phyloP scores from a whole-genome alignment of 306 rosid genomes.

The Corylus americana region DNA sequence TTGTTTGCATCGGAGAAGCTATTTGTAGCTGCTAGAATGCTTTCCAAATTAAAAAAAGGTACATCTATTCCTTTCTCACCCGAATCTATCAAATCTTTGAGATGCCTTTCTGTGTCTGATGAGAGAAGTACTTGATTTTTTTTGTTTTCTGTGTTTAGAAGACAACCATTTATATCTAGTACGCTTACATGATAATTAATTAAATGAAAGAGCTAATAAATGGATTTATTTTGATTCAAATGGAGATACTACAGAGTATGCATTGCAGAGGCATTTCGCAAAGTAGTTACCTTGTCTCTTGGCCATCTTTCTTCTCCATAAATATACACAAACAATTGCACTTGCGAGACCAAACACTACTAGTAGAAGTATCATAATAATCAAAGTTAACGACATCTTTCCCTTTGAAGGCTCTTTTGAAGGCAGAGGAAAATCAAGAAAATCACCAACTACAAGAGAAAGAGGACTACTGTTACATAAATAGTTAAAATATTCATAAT shows the following conservation, averaged over 20 bases:
- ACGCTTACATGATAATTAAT: not conserved
- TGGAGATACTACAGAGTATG: not conserved
- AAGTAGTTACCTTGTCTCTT: slow-evolving; percentile 12
- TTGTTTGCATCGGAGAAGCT: slow-evolving; percentile 50
- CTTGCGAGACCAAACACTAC: slow-evolving; percentile 8
- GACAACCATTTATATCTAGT: not conserved
- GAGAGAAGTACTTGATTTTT: not conserved
- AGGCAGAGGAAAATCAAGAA: not conserved
- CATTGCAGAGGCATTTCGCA: not conserved
- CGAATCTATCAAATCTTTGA: not conserved
- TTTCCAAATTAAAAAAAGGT: not conserved
- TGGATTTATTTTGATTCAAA: not conserved
- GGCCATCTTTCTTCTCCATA: slow-evolving; percentile 15
- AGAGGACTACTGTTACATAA: no score
- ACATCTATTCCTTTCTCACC: slow-evolving; percentile 37
- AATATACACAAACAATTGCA: not conserved
- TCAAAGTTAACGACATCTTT: not conserved
- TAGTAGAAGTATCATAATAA: not conserved
- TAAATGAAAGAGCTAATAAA: not conserved
- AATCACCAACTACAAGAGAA: no score
- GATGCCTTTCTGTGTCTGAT: no score
- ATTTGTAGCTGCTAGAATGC: slow-evolving; percentile 44
- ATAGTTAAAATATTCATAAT: no score
- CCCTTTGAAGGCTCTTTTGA: not conserved
- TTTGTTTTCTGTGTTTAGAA: slow-evolving; percentile 17